These are phyloP conservation scores for Arachis stenosperma DNA, from an alignment of 306 rosid genomes.

Conservation along the genomic window DNA sequence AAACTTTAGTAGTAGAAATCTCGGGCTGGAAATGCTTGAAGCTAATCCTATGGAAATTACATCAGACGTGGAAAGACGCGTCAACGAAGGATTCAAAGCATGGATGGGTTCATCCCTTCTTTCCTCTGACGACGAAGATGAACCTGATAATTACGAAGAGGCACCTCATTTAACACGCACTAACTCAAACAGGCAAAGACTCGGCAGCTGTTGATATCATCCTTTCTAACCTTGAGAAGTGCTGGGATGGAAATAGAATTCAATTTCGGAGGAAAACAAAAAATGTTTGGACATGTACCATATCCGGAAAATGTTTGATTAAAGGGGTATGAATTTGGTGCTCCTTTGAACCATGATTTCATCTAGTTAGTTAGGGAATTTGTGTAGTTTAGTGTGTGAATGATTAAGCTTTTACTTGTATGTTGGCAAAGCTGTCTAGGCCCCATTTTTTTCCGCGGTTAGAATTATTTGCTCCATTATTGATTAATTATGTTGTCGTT, in stretches of 20 bases:
- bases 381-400: conserved; percentile 48
- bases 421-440: too few relatives aligned
- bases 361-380: conserved; percentile 31
- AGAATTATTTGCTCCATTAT: too few relatives aligned
- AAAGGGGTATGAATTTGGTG: conserved; percentile 29
- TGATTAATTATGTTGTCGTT: too few relatives aligned
- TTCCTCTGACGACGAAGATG: conserved; percentile 96
- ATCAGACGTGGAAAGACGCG: conserved; percentile 88
- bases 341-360: conserved; percentile 35
- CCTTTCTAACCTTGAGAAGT: conserved; percentile 38
- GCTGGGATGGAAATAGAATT: conserved; percentile 39
- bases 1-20: conserved; percentile 61
- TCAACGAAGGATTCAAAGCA: conserved; percentile 84
- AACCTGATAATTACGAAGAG: conserved; percentile 63
- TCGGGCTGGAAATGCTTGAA: conserved; percentile 94
- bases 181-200: conserved; percentile 54
- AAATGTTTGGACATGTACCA: conserved; percentile 37
- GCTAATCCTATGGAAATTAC: conserved; percentile 72
- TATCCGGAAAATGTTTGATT: conserved; percentile 30
- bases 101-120: conserved; percentile 98
- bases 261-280: conserved; percentile 38
- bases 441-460: too few relatives aligned
- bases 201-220: conserved; percentile 45
- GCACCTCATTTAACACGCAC: conserved; percentile 46
- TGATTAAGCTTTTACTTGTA: conserved; percentile 14